A percentile compares a stretch with the other conserved stretches of the same genome.
These are phyloP conservation scores for Termitomyces sp. DNA, from an alignment of 768 basidiomycete genomes.

Conservation along the genomic window DNA sequence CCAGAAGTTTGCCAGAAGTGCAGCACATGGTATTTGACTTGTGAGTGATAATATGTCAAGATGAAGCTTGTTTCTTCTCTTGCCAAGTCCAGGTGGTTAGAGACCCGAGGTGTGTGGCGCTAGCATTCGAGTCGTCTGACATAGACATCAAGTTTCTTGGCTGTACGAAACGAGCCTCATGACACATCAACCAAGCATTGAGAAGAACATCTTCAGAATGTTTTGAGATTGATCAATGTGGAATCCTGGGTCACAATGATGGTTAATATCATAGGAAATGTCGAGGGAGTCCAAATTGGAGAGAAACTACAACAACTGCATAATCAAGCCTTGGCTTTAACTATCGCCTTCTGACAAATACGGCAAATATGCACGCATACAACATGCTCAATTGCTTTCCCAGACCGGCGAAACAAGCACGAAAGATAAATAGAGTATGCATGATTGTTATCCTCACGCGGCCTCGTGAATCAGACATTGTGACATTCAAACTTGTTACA, in stretches of 20 bases:
- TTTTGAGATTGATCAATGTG: neutral
- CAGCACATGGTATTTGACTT: neutral
- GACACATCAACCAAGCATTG: neutral
- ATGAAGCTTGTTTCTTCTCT: neutral
- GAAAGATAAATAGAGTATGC: neutral
- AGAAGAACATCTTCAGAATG: neutral
- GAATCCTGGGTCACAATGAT: neutral
- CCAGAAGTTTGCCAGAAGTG: neutral
- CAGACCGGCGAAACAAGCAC: neutral
- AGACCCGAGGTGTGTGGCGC: neutral
- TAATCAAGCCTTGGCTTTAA: neutral
- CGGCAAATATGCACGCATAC: neutral
- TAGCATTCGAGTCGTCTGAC: neutral
- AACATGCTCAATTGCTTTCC: neutral
- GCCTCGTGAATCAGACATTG: neutral
- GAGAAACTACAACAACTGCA: neutral
- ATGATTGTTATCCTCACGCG: neutral
- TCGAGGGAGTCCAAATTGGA: neutral
- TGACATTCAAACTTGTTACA: neutral
- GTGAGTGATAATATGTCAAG: neutral
- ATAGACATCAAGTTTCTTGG: neutral
- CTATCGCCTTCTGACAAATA: neutral
- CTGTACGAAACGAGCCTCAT: neutral
- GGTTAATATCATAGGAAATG: neutral
- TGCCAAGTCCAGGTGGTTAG: neutral